Evolutionary conservation across 176 grass and related monocot genomes (phyloP), one percentile per base, ranked within the genome.

Genomic region (Oryza nivara): DNA sequence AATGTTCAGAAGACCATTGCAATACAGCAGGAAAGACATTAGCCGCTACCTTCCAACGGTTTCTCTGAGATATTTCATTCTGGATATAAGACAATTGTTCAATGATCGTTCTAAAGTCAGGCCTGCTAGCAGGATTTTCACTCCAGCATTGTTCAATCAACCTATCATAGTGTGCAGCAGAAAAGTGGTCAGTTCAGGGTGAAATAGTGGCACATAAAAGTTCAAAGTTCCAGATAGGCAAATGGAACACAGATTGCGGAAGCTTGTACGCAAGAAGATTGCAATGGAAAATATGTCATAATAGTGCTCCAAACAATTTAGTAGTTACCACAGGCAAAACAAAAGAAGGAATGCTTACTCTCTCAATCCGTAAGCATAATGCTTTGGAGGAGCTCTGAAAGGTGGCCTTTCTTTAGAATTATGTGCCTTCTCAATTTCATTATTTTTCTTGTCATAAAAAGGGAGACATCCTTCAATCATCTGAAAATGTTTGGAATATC

Each of bases 71-170:
- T 76, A 92, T 74, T 80, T 90, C 74, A n/a, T 77, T 86, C 79
- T 94, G 89, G 73, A 99, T 99, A 30, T 26, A 7, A 75, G 88
- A 81, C 40, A 99, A 76, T 19, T 9, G 82, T 54, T 89, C 75
- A 83, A 98, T 94, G 66, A 99, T 87, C 26, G 83, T 81, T 83
- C 58, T 96, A 88, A 95, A 99, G 68, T 85, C 84, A 34, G 96
- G 96, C 54, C 96, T 95, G 7, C 90, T 60, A 66, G 86, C 75
- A 80, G 96, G 93, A 86, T 94, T 91, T 74, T 99, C 89, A 20
- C 88, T 99, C 96, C 96, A 99, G 88, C 89, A 99, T 75, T 94
- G 65, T 46, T 96, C 93, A 83, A 99, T 99, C 80, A 99, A 86
- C 93, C 96, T 99, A 60, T 51, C 80, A 69, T 36, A 86, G 23